Evolutionary conservation across 179 eudicot species (phyloP).

Genomic region (Vitellaria paradoxa): DNA sequence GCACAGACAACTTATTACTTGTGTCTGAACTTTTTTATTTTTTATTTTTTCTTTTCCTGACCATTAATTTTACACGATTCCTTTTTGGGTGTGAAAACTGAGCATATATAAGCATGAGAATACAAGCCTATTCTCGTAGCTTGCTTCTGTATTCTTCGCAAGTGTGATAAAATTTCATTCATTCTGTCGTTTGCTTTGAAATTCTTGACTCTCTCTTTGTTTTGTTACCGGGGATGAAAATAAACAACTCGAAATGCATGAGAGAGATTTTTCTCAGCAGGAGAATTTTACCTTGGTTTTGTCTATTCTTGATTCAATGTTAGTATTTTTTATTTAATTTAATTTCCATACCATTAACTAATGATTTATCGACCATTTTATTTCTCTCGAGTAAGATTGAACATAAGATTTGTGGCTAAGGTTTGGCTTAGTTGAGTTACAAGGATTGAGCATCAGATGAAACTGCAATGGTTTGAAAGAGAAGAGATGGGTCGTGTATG

Average conservation of each 20-base stretch:
- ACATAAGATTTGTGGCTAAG: neutral
- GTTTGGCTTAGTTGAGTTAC: no score
- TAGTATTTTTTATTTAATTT: neutral
- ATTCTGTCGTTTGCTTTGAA: slow-evolving; percentile 15
- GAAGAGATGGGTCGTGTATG: neutral
- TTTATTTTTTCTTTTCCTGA: slow-evolving; percentile 11
- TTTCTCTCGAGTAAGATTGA: neutral
- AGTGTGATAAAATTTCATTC: slow-evolving; percentile 1
- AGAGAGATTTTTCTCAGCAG: neutral
- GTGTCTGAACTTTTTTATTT: neutral
- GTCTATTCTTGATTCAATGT: neutral
- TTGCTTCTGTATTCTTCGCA: slow-evolving; percentile 17
- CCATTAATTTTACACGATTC: slow-evolving; percentile 5
- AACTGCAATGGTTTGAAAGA: no score
- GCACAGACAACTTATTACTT: neutral
- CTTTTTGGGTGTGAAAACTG: slow-evolving; percentile 11
- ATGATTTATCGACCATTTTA: neutral
- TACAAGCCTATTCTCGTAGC: slow-evolving; percentile 15
- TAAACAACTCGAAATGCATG: neutral
- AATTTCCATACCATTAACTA: neutral
- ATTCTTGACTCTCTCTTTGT: neutral
- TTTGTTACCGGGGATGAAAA: neutral
- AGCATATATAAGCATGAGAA: slow-evolving; percentile 24
- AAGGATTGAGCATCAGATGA: no score
- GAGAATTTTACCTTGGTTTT: neutral